These are phyloP conservation scores for Epichloe uncinata DNA, from an alignment of 2,329 filamentous ascomycete species.

Conservation along the genomic window DNA sequence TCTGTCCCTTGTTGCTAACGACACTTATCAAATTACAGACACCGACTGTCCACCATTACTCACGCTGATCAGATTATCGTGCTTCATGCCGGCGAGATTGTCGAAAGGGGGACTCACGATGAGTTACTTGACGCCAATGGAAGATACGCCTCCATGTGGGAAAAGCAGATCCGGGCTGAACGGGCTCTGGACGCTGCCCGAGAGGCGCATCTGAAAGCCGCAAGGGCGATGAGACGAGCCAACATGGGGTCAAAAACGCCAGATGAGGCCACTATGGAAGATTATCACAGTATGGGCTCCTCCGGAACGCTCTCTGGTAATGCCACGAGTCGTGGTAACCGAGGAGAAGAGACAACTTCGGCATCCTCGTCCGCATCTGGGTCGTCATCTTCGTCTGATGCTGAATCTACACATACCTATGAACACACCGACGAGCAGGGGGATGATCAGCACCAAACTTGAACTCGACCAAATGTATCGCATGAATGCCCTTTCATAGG, in stretches of 20 bases:
- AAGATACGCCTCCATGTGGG: slow-evolving; percentile 76
- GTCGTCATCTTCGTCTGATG: slow-evolving; percentile 22
- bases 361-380: slow-evolving; percentile 13
- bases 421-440: slow-evolving; percentile 2
- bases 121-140: slow-evolving; percentile 58
- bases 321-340: slow-evolving; percentile 19
- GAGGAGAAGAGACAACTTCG: slow-evolving; percentile 18
- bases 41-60: slow-evolving; percentile 74
- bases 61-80: slow-evolving; percentile 78
- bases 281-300: slow-evolving; percentile 32
- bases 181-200: slow-evolving; percentile 35
- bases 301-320: slow-evolving; percentile 27
- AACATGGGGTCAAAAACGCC: slow-evolving; percentile 29
- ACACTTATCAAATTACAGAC: slow-evolving; percentile 26
- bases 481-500: not conserved
- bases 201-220: slow-evolving; percentile 23
- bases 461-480: not conserved
- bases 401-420: slow-evolving; percentile 21
- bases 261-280: slow-evolving; percentile 29
- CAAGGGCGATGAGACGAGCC: slow-evolving; percentile 30
- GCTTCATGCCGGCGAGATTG: slow-evolving; percentile 60
- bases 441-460: not conserved
- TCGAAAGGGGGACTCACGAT: slow-evolving; percentile 66
- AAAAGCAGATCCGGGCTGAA: slow-evolving; percentile 72
- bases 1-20: slow-evolving; percentile 9